A percentile compares a stretch with the other conserved stretches of the same genome.
Conservation (phyloP, 345 rosid species). For the Eucalyptus tenuipes region DNA sequence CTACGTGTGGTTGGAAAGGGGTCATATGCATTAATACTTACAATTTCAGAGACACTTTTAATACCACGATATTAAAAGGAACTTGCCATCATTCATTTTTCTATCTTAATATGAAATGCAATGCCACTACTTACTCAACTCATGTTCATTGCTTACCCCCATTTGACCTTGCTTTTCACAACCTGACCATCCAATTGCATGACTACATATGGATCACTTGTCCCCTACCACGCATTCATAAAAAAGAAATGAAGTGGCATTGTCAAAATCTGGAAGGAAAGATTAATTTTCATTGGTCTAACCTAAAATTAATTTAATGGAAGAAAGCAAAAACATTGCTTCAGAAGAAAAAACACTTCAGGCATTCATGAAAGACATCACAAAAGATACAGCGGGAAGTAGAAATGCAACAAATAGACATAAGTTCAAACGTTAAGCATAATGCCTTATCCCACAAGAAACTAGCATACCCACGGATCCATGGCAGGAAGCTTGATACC, state of each 20-base stretch:
- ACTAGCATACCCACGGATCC: slow-evolving; percentile 76
- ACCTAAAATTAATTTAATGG: background rate
- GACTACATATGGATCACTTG: slow-evolving; percentile 78
- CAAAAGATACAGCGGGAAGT: background rate
- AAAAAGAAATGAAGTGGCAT: background rate
- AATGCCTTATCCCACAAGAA: background rate
- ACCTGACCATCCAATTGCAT: slow-evolving; percentile 86
- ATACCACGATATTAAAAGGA: background rate
- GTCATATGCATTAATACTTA: background rate
- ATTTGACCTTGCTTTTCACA: slow-evolving; percentile 67
- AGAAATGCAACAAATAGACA: background rate
- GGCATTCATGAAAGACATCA: background rate
- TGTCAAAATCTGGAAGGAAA: background rate
- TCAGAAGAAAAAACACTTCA: background rate
- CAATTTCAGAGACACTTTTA: background rate
- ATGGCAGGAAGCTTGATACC: slow-evolving; percentile 75
- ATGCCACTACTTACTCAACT: background rate
- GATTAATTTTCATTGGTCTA: background rate
- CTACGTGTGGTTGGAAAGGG: background rate
- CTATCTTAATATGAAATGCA: background rate
- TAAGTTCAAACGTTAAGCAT: background rate
- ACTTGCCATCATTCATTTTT: background rate
- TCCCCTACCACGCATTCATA: slow-evolving; percentile 42
- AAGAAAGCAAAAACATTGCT: background rate
- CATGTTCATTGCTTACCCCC: slow-evolving; percentile 41